A percentile compares a stretch with the other conserved stretches of the same genome.
phyloP scores from a whole-genome alignment of 495 filamentous ascomycete species.

The Penicillium manginii region DNA sequence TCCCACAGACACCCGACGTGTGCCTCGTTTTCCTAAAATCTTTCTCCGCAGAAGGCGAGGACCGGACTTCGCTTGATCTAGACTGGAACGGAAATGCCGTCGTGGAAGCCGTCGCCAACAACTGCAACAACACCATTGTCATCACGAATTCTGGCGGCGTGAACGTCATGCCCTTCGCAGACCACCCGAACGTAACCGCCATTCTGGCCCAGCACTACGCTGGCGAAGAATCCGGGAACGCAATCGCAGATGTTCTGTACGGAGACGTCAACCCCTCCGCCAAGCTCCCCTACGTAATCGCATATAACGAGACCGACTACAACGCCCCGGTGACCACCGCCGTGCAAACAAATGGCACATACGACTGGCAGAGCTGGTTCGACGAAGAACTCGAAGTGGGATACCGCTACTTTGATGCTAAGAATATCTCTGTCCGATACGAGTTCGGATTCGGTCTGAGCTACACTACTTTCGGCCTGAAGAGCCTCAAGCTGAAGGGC shows the following conservation, averaged over 20 bases:
- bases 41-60: constrained; percentile 58
- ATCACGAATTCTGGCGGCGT: constrained; percentile 64
- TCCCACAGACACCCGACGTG: constrained; percentile 54
- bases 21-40: constrained; percentile 64
- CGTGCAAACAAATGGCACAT: constrained; percentile 39
- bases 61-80: constrained; percentile 56
- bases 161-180: constrained; percentile 60
- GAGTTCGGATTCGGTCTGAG: constrained; percentile 71
- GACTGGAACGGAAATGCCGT: constrained; percentile 56
- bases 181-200: constrained; percentile 66
- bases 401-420: constrained; percentile 67
- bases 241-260: constrained; percentile 62
- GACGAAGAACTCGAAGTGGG: constrained; percentile 68
- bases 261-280: constrained; percentile 63
- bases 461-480: constrained; percentile 66
- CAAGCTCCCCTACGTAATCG: constrained; percentile 74
- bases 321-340: constrained; percentile 58
- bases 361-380: constrained; percentile 60
- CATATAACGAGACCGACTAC: constrained; percentile 64
- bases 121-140: constrained; percentile 65
- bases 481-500: constrained; percentile 37
- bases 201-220: constrained; percentile 65
- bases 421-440: constrained; percentile 61
- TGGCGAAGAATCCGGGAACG: constrained; percentile 61
- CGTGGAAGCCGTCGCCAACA: constrained; percentile 56